Base-by-base conservation (phyloP, 2,329 filamentous ascomycete species). In the Alternaria dauci region DNA sequence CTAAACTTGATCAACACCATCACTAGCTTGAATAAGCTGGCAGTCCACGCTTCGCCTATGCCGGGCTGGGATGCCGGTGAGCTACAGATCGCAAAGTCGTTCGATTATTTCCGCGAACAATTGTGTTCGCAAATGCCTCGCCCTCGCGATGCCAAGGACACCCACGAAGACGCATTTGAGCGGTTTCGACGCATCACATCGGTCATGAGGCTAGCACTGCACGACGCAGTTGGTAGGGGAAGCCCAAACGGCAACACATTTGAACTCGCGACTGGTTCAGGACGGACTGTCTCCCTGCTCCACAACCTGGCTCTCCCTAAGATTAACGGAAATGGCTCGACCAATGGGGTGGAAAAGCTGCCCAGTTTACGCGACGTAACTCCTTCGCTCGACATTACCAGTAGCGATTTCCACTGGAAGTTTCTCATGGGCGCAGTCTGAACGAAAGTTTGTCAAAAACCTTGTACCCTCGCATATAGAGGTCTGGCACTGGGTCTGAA, bases 141-240 rank as follows among this genome's bases (percentile, higher is more conserved):
- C 4, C 61, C 66, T 8, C 71, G 65, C 43, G 70, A 75, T 50
- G 44, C 59, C 25, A 63, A 68, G 7, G 68, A 73, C 4, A 67
- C 52, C 20, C 62, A 47, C 23, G 74, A 78, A 52, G 71, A 76
- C 55, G 60, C 73, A 1, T 78, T 77, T 41, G 74, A 74, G 25
- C 68, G 75, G 8, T 78, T 77, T 44, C 66, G 74, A n/a, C 72
- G 74, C 28, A 72, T 75, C 44, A 77, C 75, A 2, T 68, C 70
- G 9, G 64, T 70, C 34, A 77, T 78, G 72, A 70, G 72, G 46
- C 62, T 65, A 48, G 66, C 72, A 9, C 32, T 77, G 48, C 66
- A 64, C 25, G 66, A 64, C 28, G 58, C 63, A 12, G 65, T 61
- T 5, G 67, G 68, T 4, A 60, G 71, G 48, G 65, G 64, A 16